Conservation (phyloP, 495 filamentous ascomycete species). For the Pseudomonodictys pantanalensis region DNA sequence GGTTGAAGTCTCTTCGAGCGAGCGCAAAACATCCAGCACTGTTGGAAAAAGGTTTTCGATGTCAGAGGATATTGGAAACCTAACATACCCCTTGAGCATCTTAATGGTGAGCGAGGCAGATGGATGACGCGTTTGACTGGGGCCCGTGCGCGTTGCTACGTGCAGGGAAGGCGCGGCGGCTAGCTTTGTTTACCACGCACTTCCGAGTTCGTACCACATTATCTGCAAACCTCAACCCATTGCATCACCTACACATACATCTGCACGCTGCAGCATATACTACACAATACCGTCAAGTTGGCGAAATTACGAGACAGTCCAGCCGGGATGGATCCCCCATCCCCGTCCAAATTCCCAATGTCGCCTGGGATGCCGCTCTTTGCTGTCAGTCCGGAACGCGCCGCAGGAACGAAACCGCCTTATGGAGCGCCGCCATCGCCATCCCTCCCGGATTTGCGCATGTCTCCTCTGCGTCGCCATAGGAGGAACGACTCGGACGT, state of each 20-base stretch:
- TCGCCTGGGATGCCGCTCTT: constrained; percentile 63
- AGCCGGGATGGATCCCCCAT: constrained; percentile 32
- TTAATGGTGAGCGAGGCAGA: too few relatives aligned
- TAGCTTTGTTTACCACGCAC: constrained; percentile 2
- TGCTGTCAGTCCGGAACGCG: constrained; percentile 74
- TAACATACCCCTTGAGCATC: too few relatives aligned
- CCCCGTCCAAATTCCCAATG: constrained; percentile 41
- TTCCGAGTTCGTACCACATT: constrained; percentile 7
- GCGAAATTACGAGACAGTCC: constrained; percentile 25
- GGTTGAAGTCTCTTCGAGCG: too few relatives aligned
- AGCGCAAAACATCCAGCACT: too few relatives aligned
- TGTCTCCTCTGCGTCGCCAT: constrained; percentile 42
- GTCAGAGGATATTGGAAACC: neutral
- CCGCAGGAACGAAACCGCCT: constrained; percentile 52
- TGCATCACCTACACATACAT: neutral
- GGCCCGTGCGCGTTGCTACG: constrained; percentile 1
- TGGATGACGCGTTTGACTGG: too few relatives aligned
- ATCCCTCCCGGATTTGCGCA: constrained; percentile 49
- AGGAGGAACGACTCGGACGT: constrained; percentile 61
- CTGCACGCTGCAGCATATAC: neutral
- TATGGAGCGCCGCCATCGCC: constrained; percentile 47
- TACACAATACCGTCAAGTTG: constrained; percentile 26
- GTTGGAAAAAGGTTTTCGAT: too few relatives aligned
- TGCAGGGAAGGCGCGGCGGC: neutral
- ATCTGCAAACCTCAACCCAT: neutral